Percentiles rank a stretch among this genome's conserved stretches.
Conservation (phyloP, 805 yeast species). For the Nakazawaea sp. region DNA sequence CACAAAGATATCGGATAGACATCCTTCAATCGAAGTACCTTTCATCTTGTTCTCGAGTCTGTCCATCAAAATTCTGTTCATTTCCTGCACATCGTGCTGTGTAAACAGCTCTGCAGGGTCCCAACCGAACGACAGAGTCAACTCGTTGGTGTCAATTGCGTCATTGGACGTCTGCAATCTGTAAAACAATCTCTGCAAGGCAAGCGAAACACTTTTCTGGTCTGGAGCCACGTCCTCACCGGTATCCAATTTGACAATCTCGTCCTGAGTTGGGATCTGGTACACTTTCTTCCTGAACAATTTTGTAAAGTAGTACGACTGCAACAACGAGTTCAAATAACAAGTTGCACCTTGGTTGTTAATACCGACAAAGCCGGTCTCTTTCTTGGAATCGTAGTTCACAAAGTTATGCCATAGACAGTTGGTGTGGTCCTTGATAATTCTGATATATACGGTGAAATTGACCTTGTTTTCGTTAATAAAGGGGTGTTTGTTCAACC, state of each 20-base stretch:
- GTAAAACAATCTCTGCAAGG: slow-evolving; percentile 85
- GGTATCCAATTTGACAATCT: slow-evolving; percentile 27
- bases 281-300: slow-evolving; percentile 80
- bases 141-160: slow-evolving; percentile 78
- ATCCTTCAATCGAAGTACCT: slow-evolving; percentile 72
- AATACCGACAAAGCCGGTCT: slow-evolving; percentile 88
- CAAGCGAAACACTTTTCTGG: slow-evolving; percentile 60
- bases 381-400: slow-evolving; percentile 80
- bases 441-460: slow-evolving; percentile 69
- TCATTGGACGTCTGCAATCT: slow-evolving; percentile 63
- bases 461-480: slow-evolving; percentile 53
- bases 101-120: slow-evolving; percentile 91
- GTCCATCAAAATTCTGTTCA: slow-evolving; percentile 94
- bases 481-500: slow-evolving; percentile 28
- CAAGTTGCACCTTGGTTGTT: slow-evolving; percentile 98
- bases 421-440: slow-evolving; percentile 86
- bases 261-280: slow-evolving; percentile 75
- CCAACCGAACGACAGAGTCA: slow-evolving; percentile 96
- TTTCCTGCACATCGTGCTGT: slow-evolving; percentile 97
- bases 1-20: slow-evolving; percentile 77
- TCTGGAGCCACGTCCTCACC: slow-evolving; percentile 18
- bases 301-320: slow-evolving; percentile 83
- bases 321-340: slow-evolving; percentile 86
- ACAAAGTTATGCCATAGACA: slow-evolving; percentile 87
- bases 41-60: slow-evolving; percentile 86